Evolutionary conservation across 495 filamentous ascomycete species (phyloP), one percentile per base, ranked within the genome.

Genomic region (Staphylotrichum tortipilum): DNA sequence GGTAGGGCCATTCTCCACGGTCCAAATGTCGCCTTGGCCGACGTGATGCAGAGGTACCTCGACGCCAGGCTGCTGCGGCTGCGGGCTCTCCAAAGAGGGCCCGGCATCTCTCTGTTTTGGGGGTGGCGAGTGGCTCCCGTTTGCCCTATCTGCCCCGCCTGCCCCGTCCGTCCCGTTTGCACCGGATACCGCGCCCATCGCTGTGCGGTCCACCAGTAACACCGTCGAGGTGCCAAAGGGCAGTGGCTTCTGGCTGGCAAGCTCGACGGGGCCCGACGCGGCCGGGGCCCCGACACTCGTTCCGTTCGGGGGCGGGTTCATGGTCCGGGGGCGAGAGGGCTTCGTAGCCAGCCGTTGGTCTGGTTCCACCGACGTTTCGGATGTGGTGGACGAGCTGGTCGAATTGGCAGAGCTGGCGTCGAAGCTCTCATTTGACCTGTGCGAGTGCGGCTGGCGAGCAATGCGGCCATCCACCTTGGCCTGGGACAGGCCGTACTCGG

Each of bases 371-470:
- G 63, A 68, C 19, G 52, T 58, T 26, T 64, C 57, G 11, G 60
- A 65, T 18, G 62, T 58, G 46, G 55, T 57, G n/a, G 60, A 55
- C 11, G 60, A 50, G 35, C 49, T 53, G 26, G 63, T 64, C 10
- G 65, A 68, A 22, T 64, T 57, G 3, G 61, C 43, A 4, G 53
- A 62, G 50, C 52, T 59, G 33, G 64, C 63, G 57, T 64, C 65
- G 40, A 68, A 61, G 54, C 63, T 66, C 47, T 68, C 65, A 56
- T 62, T 60, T 38, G 65, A 62, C 7, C 53, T 61, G 50, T 62
- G 55, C 30, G 61, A 57, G 21, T 60, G 63, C 9, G 63, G 55
- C 51, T 57, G 65, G 21, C 53, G 64, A 34, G 52, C 38, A 43
- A 58, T 43, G 36, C 59, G 55, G 39, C 53, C 59, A 63, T 66